phyloP scores from a whole-genome alignment of 768 basidiomycete genomes.

The Hemileccinum impolitum region DNA sequence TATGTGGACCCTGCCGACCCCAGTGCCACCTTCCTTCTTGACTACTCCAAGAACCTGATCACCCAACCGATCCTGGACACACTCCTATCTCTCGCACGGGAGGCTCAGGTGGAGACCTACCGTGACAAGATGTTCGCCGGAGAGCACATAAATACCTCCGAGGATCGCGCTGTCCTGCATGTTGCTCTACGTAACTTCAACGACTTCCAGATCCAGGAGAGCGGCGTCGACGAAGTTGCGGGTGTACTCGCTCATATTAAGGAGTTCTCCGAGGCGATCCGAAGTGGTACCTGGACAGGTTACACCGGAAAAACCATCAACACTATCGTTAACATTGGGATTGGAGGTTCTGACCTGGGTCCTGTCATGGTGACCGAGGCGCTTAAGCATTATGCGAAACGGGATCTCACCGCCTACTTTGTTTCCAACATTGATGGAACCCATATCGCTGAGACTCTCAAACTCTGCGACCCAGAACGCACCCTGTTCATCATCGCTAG shows the following conservation, averaged over 20 bases:
- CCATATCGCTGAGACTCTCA: conserved; percentile 87
- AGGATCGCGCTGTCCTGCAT: conserved; percentile 95
- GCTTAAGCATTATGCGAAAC: conserved; percentile 87
- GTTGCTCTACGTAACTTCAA: conserved; percentile 82
- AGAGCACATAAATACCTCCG: conserved; percentile 97
- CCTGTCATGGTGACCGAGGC: conserved; percentile 99
- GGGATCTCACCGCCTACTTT: conserved; percentile 83
- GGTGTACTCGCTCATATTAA: conserved; percentile 89
- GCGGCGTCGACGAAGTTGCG: conserved; percentile 77
- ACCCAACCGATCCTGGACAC: conserved; percentile 77
- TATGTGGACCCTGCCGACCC: conserved; percentile 67
- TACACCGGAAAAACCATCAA: conserved; percentile 95
- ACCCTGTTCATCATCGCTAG: conserved; percentile 98
- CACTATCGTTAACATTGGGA: conserved; percentile 97
- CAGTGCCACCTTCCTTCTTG: conserved; percentile 80
- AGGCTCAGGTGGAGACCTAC: conserved; percentile 80
- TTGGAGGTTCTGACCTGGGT: conserved; percentile 96
- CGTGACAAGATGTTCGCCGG: conserved; percentile 95
- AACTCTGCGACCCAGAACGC: conserved; percentile 79
- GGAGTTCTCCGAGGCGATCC: conserved; percentile 79
- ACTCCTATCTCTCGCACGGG: conserved; percentile 76
- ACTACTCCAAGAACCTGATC: conserved; percentile 97
- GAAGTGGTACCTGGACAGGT: conserved; percentile 90
- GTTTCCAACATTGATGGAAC: conserved; percentile 99
- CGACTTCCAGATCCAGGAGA: conserved; percentile 77